Base-by-base conservation (phyloP, 1,139 yeast species). In the Kodamaea suecica region DNA sequence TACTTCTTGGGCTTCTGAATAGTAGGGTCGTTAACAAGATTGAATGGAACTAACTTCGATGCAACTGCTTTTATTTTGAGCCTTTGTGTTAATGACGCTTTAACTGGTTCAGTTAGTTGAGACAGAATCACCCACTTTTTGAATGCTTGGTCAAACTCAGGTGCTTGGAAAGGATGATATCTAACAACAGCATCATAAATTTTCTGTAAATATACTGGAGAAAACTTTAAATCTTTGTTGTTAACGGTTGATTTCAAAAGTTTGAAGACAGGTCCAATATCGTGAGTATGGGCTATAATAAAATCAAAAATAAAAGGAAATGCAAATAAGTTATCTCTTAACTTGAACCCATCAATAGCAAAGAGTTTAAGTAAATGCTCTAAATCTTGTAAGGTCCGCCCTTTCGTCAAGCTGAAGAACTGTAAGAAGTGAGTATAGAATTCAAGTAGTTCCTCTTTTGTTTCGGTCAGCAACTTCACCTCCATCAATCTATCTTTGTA, bases 111-210 rank as follows among this genome's bases (percentile, higher is more conserved):
- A 15, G 14, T 10, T n/a, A 26, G 26, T 4, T 11, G n/a, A 15
- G 27, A 13, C 11, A 10, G 4, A 10, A 4, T 6, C 11, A 64
- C 36, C 66, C 70, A 65, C 1, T 27, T 15, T 12, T 51, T 44
- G 27, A 63, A 54, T 15, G 40, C 31, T 1, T 42, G 36, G 19
- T 51, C 45, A 30, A 66, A 65, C 3, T 48, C 50, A 4, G 44
- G 46, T 0, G 65, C 62, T 27, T 53, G 48, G 34, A 62, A 53
- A 3, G 73, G 72, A 40, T 63, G 67, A 0, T 66, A 52, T 25
- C 48, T 45, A 3, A 66, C 50, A 42, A 64, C 66, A 0, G 64
- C 46, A 20, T 59, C 57, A 36, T 53, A 62, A 3, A 66, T 36
- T 13, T 50, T 47, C 11, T 44, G 44, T 19, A 63, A 40, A 37